Conservation (phyloP, 495 filamentous ascomycete species). For the Corynascus novoguineensis region DNA sequence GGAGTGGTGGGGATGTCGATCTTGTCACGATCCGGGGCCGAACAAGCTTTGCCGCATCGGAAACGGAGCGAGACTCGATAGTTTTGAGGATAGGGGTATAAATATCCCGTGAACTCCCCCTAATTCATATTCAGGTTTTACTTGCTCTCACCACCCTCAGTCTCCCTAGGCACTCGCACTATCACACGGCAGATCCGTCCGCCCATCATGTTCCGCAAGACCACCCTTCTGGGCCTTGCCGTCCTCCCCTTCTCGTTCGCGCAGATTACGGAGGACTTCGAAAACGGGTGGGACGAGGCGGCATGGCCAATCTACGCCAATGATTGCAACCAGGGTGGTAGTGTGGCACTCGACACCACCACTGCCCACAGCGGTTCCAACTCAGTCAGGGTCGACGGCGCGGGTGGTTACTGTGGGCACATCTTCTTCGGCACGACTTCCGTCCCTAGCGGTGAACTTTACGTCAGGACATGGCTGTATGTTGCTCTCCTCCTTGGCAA, state of each 20-base stretch:
- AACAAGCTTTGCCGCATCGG: conserved; percentile 1
- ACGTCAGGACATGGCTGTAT: conserved; percentile 50
- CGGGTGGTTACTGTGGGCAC: conserved; percentile 54
- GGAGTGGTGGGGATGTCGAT: background rate
- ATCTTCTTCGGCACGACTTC: conserved; percentile 54
- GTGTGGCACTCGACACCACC: conserved; percentile 47
- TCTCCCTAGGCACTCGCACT: too few species aligned
- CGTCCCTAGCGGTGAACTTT: conserved; percentile 51
- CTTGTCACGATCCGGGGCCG: background rate
- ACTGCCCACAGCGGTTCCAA: conserved; percentile 51
- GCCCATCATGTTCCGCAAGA: conserved; percentile 10
- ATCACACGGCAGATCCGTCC: background rate
- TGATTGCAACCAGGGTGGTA: conserved; percentile 54
- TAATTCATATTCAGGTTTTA: background rate
- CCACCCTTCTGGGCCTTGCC: conserved; percentile 42
- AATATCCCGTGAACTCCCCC: background rate
- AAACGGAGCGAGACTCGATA: background rate
- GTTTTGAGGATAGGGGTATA: background rate
- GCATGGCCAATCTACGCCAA: conserved; percentile 52
- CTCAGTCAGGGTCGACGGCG: conserved; percentile 48
- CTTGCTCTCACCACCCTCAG: background rate
- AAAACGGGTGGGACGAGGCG: conserved; percentile 48
- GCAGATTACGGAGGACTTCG: conserved; percentile 50
- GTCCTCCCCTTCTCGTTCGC: conserved; percentile 43
- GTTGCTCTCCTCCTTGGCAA: too few species aligned